Evolutionary conservation across 257 asterid genomes (phyloP), one percentile per base, ranked within the genome.

Genomic region (Marsdenia floribunda): DNA sequence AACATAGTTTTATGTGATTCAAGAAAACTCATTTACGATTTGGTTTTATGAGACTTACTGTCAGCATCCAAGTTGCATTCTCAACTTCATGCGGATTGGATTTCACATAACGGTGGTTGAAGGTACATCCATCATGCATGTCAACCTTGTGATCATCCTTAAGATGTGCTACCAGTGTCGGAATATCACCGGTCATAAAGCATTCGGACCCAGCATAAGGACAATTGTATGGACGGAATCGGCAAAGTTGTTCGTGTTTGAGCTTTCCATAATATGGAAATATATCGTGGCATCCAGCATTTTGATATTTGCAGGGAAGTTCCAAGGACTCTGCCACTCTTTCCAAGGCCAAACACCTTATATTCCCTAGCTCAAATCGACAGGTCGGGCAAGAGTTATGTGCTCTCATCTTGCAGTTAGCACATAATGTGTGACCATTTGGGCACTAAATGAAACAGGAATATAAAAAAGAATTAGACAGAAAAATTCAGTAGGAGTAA

Each of bases 191-290:
- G 0, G 83, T 87, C 70, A 85, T 79, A 65, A 83, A 73, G 84
- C 97, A 91, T 69, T 93, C 97, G 13, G 96, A 89, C 35, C 98
- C 92, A 2, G 93, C 95, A 64, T 87, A 88, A 4, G 98, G 98
- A 71, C 98, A 93, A 73, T 33, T 76, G 76, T 91, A 93, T 19
- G 98, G 98, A 35, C 90, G 89, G 79, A 85, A 93, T 16, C 82
- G 79, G 77, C 98, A 93, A 66, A 80, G 82, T 33, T 85, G 86
- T 75, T 93, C 97, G 19, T 93, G 97, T 75, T 85, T 91, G 73
- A 83, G 88, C 84, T 87, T 86, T 78, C 86, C 75, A 70, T 86
- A 83, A 83, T 88, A 89, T 1, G 93, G 88, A 82, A 85, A 88
- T 69, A 86, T 83, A 75, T 82, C 90, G 4, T 80, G 79, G 73